Evolutionary conservation across 352 stramenopile genomes (phyloP).

Genomic region (Sclerospora graminicola): DNA sequence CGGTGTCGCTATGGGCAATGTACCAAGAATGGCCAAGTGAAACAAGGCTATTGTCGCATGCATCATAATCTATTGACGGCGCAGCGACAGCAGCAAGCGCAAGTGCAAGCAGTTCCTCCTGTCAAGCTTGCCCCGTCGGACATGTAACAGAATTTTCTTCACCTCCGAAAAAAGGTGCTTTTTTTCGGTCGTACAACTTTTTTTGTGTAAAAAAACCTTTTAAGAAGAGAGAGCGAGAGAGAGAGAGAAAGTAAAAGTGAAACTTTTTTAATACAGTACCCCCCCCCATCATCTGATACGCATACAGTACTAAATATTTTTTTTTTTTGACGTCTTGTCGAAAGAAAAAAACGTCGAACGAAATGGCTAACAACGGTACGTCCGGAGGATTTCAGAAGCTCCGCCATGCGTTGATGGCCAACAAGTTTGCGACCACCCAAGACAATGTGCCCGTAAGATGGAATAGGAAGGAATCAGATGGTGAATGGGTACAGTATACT

Average conservation of each 20-base stretch:
- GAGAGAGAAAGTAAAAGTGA: neutral
- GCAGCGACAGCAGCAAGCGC: constrained; percentile 33
- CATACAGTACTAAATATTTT: too few relatives aligned
- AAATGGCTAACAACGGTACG: constrained; percentile 6
- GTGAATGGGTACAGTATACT: too few relatives aligned
- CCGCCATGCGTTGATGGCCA: constrained; percentile 41
- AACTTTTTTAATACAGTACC: too few relatives aligned
- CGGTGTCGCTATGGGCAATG: constrained; percentile 67
- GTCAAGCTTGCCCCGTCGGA: too few relatives aligned
- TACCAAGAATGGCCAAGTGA: constrained; percentile 76
- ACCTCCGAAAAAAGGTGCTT: too few relatives aligned
- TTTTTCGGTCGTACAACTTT: neutral
- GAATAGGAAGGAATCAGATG: too few relatives aligned
- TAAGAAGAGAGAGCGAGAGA: neutral
- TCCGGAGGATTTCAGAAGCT: constrained; percentile 42
- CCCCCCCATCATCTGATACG: too few relatives aligned
- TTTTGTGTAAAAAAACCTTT: neutral
- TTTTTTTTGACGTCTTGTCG: too few relatives aligned
- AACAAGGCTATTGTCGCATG: constrained; percentile 69
- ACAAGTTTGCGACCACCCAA: constrained; percentile 25
- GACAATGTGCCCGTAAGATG: constrained; percentile 35
- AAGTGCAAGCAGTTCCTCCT: too few relatives aligned
- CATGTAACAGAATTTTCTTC: too few relatives aligned
- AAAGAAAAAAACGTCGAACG: too few relatives aligned
- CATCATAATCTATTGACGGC: constrained; percentile 51